A percentile compares a stretch with the other conserved stretches of the same genome.
Evolutionary conservation across 2,329 filamentous ascomycete species (phyloP).

Genomic region (Colletotrichum orbiculare): DNA sequence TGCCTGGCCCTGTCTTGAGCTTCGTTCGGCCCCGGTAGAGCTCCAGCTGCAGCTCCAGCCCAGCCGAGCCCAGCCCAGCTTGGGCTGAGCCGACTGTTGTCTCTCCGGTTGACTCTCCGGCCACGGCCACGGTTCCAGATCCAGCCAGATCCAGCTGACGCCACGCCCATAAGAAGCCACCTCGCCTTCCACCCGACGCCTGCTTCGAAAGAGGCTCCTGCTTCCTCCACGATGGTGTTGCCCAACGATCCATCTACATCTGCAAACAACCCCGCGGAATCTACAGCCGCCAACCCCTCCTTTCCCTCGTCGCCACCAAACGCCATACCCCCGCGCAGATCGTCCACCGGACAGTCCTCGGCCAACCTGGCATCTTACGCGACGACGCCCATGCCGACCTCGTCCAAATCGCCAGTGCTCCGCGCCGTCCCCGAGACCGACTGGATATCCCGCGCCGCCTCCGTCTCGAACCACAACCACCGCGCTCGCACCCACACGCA

Average conservation of each 20-base stretch:
- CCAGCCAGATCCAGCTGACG: conserved; percentile 16
- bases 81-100: conserved; percentile 1
- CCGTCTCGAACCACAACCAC: conserved; percentile 48
- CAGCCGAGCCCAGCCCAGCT: neutral
- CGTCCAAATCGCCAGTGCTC: conserved; percentile 54
- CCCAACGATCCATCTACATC: conserved; percentile 25
- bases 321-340: conserved; percentile 78
- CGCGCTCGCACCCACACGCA: conserved; percentile 13
- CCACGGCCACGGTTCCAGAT: conserved; percentile 19
- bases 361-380: conserved; percentile 10
- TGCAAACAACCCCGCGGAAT: conserved; percentile 21
- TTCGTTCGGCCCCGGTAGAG: conserved; percentile 12
- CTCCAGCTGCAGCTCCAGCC: neutral
- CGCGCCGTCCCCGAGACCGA: conserved; percentile 69
- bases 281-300: conserved; percentile 31
- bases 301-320: conserved; percentile 60
- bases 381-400: conserved; percentile 40
- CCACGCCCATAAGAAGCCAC: conserved; percentile 26
- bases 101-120: conserved; percentile 7
- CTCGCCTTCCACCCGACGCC: conserved; percentile 14
- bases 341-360: conserved; percentile 60
- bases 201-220: conserved; percentile 11
- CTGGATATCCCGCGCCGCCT: conserved; percentile 57
- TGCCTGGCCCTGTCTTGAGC: neutral
- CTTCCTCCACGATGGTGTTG: conserved; percentile 31